Evolutionary conservation across 1,139 yeast genomes (phyloP), one percentile per base, ranked within the genome.

Genomic region (Debaryomyces fabryi): DNA sequence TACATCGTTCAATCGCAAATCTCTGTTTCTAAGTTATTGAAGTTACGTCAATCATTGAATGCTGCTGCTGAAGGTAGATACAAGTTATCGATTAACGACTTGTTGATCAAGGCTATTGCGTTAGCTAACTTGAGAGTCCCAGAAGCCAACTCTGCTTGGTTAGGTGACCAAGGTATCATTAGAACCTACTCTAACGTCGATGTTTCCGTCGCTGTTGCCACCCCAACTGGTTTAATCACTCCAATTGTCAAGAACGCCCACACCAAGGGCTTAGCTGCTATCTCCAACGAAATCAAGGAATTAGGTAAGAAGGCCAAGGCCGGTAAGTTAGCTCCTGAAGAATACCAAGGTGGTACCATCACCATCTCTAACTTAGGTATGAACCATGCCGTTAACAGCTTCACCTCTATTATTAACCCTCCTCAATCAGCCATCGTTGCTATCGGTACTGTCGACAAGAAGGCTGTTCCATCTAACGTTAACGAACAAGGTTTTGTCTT

Each of bases 281-380:
- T 93, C 65, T 92, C 98, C 40, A 70, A 72, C 56, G 91, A 87
- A 69, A 83, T 90, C 63, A 93, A 93, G 79, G 97, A 87, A 62
- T 82, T 93, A 62, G 99, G 97, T 62, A 88, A 89, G 80, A 90
- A 95, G 74, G 99, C 99, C 55, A 91, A 93, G 74, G 90, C 81
- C 53, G 92, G 91, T 73, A 93, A 92, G 79, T 84, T 93, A 68
- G 68, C 75, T 58, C 99, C 99, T 55, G 96, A 90, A 71, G 99
- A 93, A 76, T 95, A 87, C 84, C 97, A 90, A 80, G 99, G 99
- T 63, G 99, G 99, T 67, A 92, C 99, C 60, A 89, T 93, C 70
- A 90, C 97, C 72, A 92, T 93, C 65, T 92, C 98, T 57, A 93
- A 93, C 86, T 79, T 95, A 80, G 99, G 99, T 67, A 93, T 93